These are phyloP conservation scores for Chalciporus chontae DNA, from an alignment of 768 basidiomycete species.

Conservation along the genomic window DNA sequence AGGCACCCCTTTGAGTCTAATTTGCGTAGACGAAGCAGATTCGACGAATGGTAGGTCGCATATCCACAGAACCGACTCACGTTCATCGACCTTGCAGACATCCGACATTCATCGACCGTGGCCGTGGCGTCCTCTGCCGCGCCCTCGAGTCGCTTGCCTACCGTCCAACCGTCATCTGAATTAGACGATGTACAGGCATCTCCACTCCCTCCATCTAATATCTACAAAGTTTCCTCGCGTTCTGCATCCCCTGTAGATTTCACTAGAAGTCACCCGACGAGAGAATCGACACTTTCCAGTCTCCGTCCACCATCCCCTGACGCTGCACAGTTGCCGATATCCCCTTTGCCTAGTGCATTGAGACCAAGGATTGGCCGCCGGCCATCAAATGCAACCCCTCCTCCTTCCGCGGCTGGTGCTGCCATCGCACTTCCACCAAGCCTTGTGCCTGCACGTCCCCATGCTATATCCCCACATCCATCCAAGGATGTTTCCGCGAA, in stretches of 20 bases:
- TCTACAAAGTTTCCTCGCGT: conserved; percentile 31
- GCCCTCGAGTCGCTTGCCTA: conserved; percentile 5
- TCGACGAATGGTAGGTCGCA: conserved; percentile 31
- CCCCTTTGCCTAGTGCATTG: conserved; percentile 29
- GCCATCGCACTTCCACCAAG: conserved; percentile 21
- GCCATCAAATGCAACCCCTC: conserved; percentile 43
- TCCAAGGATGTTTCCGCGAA: conserved; percentile 7
- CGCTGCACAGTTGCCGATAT: conserved; percentile 14
- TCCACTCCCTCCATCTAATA: conserved; percentile 22
- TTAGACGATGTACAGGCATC: conserved; percentile 22
- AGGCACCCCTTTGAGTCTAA: conserved; percentile 50
- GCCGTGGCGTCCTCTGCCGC: conserved; percentile 2
- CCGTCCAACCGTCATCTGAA: conserved; percentile 23
- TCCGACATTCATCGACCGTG: conserved; percentile 1
- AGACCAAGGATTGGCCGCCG: conserved; percentile 37
- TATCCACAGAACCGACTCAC: conserved; percentile 1
- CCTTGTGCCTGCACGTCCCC: conserved; percentile 23
- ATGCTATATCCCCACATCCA: conserved; percentile 23
- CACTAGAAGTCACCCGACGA: conserved; percentile 19
- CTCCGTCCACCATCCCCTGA: conserved; percentile 25
- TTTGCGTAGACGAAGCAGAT: conserved; percentile 51
- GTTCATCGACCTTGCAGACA: conserved; percentile 16
- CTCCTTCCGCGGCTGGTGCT: conserved; percentile 26
- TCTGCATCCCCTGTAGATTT: conserved; percentile 40
- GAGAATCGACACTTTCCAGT: conserved; percentile 17